Evolutionary conservation across 192 early-diverging fungal species (phyloP), one percentile per base, ranked within the genome.

Genomic region (Rhizophagus prolifer): DNA sequence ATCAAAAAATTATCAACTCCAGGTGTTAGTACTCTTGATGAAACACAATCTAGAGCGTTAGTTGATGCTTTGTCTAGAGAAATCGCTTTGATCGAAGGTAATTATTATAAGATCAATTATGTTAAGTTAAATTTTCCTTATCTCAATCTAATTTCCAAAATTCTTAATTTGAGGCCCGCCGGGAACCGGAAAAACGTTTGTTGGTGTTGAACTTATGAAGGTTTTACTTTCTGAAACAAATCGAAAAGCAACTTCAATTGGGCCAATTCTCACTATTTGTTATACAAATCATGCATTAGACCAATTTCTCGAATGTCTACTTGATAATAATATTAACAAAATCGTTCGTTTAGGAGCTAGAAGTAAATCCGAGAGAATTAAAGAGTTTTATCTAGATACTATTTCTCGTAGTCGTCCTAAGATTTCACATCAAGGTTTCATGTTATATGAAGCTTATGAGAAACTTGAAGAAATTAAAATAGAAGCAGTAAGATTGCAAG

Each of bases 241-340:
- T 21, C 30, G 31, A 16, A 31, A 38, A 23, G 34, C 65, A n/a
- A 36, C 65, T 36, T 21, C 19, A 6, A 38, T 67, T 21, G 81
- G 75, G 50, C 88, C 85, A 2, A 84, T 89, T 46, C 78, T 90
- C 8, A 75, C 81, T 25, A 80, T 89, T 26, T 86, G 84, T 54
- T 87, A 85, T 54, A 90, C 89, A 12, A 90, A 90, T 77, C 89
- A 89, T 73, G 90, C 90, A 4, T 72, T 91, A n/a, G 90, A 91
- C 67, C 87, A 89, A 74, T 91, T 91, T 74, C 71, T 91, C 12
- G 85, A 87, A 19, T n/a, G 34, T 41, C 31, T 67, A 21, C 34
- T 67, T 21, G 31, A 67, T 36, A 34, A 19, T 67, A 34, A 34
- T 21, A 67, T 67, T 36, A n/a, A 78, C 1, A 79, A 79, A 0